Evolutionary conservation across 2,329 filamentous ascomycete genomes (phyloP).

Genomic region (Fusarium nelsonii): DNA sequence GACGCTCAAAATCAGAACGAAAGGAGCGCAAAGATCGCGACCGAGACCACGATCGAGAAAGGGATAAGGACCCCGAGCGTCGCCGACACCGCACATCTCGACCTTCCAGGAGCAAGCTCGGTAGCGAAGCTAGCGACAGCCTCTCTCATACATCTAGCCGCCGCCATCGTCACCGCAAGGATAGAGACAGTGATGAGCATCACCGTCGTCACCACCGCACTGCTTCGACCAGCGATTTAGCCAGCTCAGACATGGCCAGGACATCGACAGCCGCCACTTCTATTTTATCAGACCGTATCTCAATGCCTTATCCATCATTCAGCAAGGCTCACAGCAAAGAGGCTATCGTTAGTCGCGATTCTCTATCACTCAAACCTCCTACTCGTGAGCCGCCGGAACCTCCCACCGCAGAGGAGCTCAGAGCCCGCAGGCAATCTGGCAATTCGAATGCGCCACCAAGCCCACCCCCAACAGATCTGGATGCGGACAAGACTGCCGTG

Average conservation of each 20-base stretch:
- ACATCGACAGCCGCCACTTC: conserved; percentile 53
- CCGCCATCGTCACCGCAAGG: conserved; percentile 50
- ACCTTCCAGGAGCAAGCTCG: conserved; percentile 57
- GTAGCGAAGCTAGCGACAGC: conserved; percentile 57
- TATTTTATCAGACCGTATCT: conserved; percentile 58
- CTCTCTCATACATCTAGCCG: conserved; percentile 55
- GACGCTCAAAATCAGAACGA: conserved; percentile 56
- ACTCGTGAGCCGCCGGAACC: conserved; percentile 77
- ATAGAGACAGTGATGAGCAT: conserved; percentile 53
- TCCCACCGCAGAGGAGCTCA: conserved; percentile 24
- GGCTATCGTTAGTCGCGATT: conserved; percentile 74
- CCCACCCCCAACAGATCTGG: conserved; percentile 73
- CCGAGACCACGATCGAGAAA: conserved; percentile 50
- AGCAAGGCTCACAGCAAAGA: conserved; percentile 95
- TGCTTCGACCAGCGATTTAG: conserved; percentile 62
- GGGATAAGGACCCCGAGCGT: conserved; percentile 52
- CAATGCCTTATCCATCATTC: conserved; percentile 82
- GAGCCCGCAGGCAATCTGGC: conserved; percentile 16
- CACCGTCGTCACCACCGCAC: conserved; percentile 47
- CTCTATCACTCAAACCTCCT: conserved; percentile 62
- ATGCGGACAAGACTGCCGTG: conserved; percentile 56
- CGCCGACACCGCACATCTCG: conserved; percentile 57
- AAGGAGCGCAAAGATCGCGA: conserved; percentile 55
- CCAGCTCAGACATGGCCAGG: conserved; percentile 59
- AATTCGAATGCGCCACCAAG: conserved; percentile 68